Base-by-base conservation (phyloP, 2,329 filamentous ascomycete species). In the Akanthomyces lecanii region DNA sequence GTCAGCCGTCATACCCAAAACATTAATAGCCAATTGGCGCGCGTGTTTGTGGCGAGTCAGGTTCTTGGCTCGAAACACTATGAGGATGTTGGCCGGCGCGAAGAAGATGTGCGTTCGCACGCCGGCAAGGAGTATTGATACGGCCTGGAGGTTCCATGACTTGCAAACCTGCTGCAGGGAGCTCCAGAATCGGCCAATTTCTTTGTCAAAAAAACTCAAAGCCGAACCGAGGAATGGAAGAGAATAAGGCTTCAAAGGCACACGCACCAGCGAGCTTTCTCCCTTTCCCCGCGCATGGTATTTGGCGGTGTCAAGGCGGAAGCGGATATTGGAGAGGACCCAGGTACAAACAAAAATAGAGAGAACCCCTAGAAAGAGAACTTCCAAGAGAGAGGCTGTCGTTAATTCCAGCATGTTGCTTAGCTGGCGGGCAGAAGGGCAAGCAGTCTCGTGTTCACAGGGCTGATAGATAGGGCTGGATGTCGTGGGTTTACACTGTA, bases 361-460 rank as follows among this genome's bases (percentile, higher is more conserved):
- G 47, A 50, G 23, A 50, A 23, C 47, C 21, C 47, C 47, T 28
- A 50, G 7, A 21, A 50, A 23, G 25, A 50, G 12, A 50, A 30
- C 2, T 50, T 50, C 47, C 47, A 50, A 50, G 21, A 50, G 21
- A 4, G 47, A 50, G 47, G 11, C 11, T 10, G 47, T 50, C 21
- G 47, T 50, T 50, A 50, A 50, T 50, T 30, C 47, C 47, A 50
- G 47, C 47, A 50, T 50, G 47, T 50, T 50, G 47, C 47, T 50
- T 50, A 50, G 21, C 47, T 50, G 47, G 47, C 25, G 23, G 47
- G 23, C 47, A 28, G 47, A 50, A 28, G 28, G 21, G 47, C 11
- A 50, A 28, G 21, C 21, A 28, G 23, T 3, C 23, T 50, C 47
- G 47, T 50, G 14, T 28, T 28, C 23, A 50, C 47, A 50, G 47